Evolutionary conservation across 805 yeast species (phyloP), one percentile per base, ranked within the genome.

Genomic region (Wickerhamiella sorbophila): DNA sequence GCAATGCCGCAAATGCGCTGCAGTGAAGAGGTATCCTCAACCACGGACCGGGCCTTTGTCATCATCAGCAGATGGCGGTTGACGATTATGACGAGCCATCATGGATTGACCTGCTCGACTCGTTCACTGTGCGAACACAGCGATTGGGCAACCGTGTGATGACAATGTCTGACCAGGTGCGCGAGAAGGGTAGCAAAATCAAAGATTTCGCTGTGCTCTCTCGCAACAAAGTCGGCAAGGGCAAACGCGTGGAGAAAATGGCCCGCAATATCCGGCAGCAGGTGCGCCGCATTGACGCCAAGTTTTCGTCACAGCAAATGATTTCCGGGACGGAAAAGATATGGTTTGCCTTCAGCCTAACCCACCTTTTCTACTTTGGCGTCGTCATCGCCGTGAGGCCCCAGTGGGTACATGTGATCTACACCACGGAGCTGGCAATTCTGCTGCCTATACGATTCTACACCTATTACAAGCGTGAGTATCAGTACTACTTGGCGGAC

Each of bases 401-500:
- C 0, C 69, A 71, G 31, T 74, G 71, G 59, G 79, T 88, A 58
- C 97, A 86, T 49, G 56, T 77, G 1, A 71, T 77, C 50, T 87
- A 88, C 59, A 75, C 94, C 0, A 62, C 60, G 0, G 59, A 83
- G 38, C 70, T 78, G 43, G 53, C 62, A 2, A 46, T 81, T 1
- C 64, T 88, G 41, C 74, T 87, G 77, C 97, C 98, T 0, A 75
- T 87, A 19, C 65, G 98, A 44, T 71, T 79, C 52, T 77, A 85
- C 61, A 75, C 91, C 1, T 88, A 83, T 62, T 80, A 77, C 63
- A 82, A 81, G 59, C 70, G 67, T 39, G 73, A 83, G 6, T 84
- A 70, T 62, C 95, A 87, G 46, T 88, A 82, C 59, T 88, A 77
- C 57, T 65, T 91, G 55, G 96, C 94, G 1, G 97, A 88, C 60